phyloP scores from a whole-genome alignment of 2,329 filamentous ascomycete species.

The Sphaerostilbella broomeana region DNA sequence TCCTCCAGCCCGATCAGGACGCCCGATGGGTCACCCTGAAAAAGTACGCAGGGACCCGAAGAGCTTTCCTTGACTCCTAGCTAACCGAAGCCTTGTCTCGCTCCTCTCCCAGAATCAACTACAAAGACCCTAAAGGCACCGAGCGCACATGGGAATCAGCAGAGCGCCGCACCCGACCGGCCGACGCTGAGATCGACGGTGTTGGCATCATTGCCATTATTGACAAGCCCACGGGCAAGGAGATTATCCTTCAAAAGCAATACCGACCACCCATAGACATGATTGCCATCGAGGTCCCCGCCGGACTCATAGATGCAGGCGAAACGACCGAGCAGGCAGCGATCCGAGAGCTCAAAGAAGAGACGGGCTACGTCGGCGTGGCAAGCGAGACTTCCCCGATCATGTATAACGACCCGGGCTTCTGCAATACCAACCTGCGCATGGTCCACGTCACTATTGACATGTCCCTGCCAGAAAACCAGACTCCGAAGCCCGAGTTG shows the following conservation, averaged over 20 bases:
- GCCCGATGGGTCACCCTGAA: conserved; percentile 55
- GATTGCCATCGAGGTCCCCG: conserved; percentile 57
- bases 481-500: conserved; percentile 60
- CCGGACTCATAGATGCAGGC: conserved; percentile 55
- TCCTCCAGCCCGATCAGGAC: conserved; percentile 39
- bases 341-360: conserved; percentile 57
- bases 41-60: conserved; percentile 43
- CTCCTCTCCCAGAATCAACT: conserved; percentile 52
- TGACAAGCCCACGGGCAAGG: conserved; percentile 43
- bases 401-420: conserved; percentile 61
- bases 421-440: conserved; percentile 60
- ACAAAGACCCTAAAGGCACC: conserved; percentile 55
- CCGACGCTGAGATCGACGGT: conserved; percentile 57
- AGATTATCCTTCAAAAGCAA: conserved; percentile 61
- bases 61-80: too few relatives aligned
- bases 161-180: conserved; percentile 61
- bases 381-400: conserved; percentile 53
- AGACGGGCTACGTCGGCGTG: conserved; percentile 58
- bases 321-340: conserved; percentile 57
- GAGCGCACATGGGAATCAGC: conserved; percentile 64
- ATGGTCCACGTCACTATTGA: conserved; percentile 71
- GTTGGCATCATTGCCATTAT: conserved; percentile 69
- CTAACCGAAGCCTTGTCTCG: too few relatives aligned
- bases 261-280: conserved; percentile 56
- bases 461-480: conserved; percentile 61